phyloP scores from a whole-genome alignment of 83 land plant species.

The Picea abies region DNA sequence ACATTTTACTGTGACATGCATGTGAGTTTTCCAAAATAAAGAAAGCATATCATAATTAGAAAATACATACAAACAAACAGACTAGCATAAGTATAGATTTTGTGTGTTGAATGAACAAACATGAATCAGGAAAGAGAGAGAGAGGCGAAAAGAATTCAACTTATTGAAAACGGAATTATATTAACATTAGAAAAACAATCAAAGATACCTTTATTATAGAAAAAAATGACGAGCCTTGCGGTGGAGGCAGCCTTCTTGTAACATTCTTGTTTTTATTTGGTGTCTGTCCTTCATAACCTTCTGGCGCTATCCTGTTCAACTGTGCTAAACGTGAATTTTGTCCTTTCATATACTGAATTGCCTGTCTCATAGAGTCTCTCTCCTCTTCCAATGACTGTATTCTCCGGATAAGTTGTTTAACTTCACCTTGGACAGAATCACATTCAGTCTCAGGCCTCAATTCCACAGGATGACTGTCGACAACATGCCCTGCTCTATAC shows the following conservation, averaged over 20 bases:
- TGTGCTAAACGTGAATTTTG: slow-evolving; percentile 8
- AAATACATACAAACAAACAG: too few relatives aligned
- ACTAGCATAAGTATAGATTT: neutral
- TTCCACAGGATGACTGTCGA: neutral
- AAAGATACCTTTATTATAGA: slow-evolving; percentile 4
- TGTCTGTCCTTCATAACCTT: slow-evolving; percentile 11
- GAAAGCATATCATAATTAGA: too few relatives aligned
- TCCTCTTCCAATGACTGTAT: slow-evolving; percentile 11
- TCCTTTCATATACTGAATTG: slow-evolving; percentile 7
- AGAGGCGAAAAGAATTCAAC: neutral
- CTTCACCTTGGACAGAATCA: neutral
- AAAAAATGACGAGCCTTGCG: neutral
- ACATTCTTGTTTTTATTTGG: neutral
- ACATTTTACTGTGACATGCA: too few relatives aligned
- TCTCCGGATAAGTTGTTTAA: slow-evolving; percentile 8
- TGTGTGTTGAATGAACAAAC: neutral
- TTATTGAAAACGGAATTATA: neutral
- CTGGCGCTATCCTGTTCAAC: neutral
- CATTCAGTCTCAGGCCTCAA: neutral
- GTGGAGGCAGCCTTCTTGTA: neutral
- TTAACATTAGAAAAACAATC: neutral
- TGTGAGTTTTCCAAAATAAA: too few relatives aligned
- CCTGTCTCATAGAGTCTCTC: slow-evolving; percentile 5
- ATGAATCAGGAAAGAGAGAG: neutral
- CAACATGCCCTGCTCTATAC: neutral